A percentile compares a stretch with the other conserved stretches of the same genome.
Conservation (phyloP, 177 flowering plant species). For the Vitis hybrid region DNA sequence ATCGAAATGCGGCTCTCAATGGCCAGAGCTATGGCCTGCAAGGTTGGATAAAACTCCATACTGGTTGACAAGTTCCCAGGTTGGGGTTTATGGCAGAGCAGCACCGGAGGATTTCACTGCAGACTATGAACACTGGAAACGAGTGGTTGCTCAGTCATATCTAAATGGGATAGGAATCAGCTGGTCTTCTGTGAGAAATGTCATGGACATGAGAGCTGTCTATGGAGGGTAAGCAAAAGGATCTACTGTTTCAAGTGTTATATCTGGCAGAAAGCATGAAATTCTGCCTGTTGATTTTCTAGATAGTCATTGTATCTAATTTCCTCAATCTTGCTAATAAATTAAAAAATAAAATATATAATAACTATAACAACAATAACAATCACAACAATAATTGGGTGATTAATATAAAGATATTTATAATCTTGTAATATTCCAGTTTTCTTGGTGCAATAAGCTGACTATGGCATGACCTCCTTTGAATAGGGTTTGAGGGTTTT, state of each 20-base stretch:
- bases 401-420: too few species aligned
- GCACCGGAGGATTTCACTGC: slow-evolving; percentile 70
- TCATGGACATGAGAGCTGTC: slow-evolving; percentile 80
- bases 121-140: slow-evolving; percentile 72
- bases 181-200: slow-evolving; percentile 70
- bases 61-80: slow-evolving; percentile 58
- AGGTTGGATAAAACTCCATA: slow-evolving; percentile 23
- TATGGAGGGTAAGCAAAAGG: slow-evolving; percentile 74
- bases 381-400: too few species aligned
- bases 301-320: not conserved
- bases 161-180: slow-evolving; percentile 57
- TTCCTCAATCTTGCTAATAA: not conserved
- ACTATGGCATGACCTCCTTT: too few species aligned
- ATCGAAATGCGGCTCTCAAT: slow-evolving; percentile 55
- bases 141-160: slow-evolving; percentile 61
- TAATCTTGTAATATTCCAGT: too few species aligned
- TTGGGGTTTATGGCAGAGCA: slow-evolving; percentile 74
- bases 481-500: too few species aligned
- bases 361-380: too few species aligned
- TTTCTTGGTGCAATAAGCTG: too few species aligned
- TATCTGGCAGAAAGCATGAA: not conserved
- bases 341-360: too few species aligned
- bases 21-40: slow-evolving; percentile 78
- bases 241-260: not conserved
- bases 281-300: not conserved